Evolutionary conservation across 352 stramenopile genomes (phyloP), one percentile per base, ranked within the genome.

Genomic region (Phytophthora rubi): DNA sequence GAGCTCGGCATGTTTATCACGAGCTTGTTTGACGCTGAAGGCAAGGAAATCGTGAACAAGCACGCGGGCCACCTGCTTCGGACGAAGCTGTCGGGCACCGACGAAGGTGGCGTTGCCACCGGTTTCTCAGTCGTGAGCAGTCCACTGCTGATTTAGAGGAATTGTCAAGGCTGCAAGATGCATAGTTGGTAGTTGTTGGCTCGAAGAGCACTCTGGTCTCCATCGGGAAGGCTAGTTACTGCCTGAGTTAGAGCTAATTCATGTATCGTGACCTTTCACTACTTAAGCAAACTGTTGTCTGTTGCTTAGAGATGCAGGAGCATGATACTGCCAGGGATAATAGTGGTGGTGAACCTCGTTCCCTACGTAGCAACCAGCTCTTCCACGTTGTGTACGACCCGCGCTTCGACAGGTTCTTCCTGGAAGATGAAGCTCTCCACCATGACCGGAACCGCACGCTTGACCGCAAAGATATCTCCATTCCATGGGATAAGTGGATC

Each of bases 1-100:
- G 97, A 99, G 77, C 81, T 99, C 18, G 97, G 97, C 44, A 97
- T 98, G 77, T 99, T 97, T 82, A 95, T 97, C 62, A 94, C 91
- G 16, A 91, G 79, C 15, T 68, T 94, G 49, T 94, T 94, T 59
- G 88, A 94, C 51, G 35, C 54, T 2, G 79, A 93, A 59, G 85
- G 81, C 21, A 74, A 84, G 51, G 83, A 98, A 64, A 75, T 98
- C 32, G 68, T 98, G 52, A 99, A 99, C 83, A 89, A 97, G 52
- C 93, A 98, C 71, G 93, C 85, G 4, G 98, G 98, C 6, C 97
- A 99, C 73, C 77, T 99, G 52, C 81, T 99, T 18, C 91, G 97
- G 56, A 99, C 97, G 9, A 99, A 99, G 79, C 77, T 95, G 0
- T 91, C 85, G 8, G 90, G 89, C n/a, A 97, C 97, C 3, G 93